A percentile compares a stretch with the other conserved stretches of the same genome.
These are phyloP conservation scores for Wickerhamiella pararugosa DNA, from an alignment of 1,139 yeast species.

Conservation along the genomic window DNA sequence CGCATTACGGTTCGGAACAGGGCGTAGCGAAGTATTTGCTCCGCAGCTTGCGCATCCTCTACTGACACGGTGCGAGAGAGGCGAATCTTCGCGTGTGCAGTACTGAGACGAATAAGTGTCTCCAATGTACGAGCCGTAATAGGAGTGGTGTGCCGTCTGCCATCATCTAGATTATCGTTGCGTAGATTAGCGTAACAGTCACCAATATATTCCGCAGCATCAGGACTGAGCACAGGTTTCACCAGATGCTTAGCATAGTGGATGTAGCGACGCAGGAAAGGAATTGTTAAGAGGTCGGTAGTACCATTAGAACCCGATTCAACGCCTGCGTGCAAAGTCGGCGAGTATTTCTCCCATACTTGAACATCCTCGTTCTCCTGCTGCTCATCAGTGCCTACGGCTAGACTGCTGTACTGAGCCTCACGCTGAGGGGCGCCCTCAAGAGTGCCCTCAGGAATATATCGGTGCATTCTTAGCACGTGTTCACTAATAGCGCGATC, in stretches of 20 bases:
- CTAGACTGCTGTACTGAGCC: conserved; percentile 47
- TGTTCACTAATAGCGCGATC: conserved; percentile 89
- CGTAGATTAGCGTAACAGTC: conserved; percentile 66
- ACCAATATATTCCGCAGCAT: conserved; percentile 72
- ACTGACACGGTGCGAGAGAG: conserved; percentile 59
- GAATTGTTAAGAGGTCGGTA: conserved; percentile 46
- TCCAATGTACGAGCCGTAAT: conserved; percentile 97
- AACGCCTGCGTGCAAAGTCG: conserved; percentile 73
- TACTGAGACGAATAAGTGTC: conserved; percentile 84
- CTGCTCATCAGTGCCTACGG: conserved; percentile 54
- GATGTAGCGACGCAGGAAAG: conserved; percentile 79
- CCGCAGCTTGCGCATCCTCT: conserved; percentile 77
- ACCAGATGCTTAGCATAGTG: conserved; percentile 89
- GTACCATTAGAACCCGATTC: conserved; percentile 19
- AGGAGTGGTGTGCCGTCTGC: conserved; percentile 78
- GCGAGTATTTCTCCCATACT: conserved; percentile 71
- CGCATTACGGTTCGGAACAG: conserved; percentile 57
- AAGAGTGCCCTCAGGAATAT: conserved; percentile 69
- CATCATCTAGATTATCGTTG: conserved; percentile 58
- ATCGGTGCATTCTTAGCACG: conserved; percentile 87
- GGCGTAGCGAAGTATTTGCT: conserved; percentile 70
- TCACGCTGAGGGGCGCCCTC: conserved; percentile 96
- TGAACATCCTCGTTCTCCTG: conserved; percentile 33
- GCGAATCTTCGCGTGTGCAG: conserved; percentile 95
- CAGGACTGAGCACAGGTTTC: conserved; percentile 63